Evolutionary conservation across 169 alveolate species (phyloP), one percentile per base, ranked within the genome.

Genomic region (Theileria equi): DNA sequence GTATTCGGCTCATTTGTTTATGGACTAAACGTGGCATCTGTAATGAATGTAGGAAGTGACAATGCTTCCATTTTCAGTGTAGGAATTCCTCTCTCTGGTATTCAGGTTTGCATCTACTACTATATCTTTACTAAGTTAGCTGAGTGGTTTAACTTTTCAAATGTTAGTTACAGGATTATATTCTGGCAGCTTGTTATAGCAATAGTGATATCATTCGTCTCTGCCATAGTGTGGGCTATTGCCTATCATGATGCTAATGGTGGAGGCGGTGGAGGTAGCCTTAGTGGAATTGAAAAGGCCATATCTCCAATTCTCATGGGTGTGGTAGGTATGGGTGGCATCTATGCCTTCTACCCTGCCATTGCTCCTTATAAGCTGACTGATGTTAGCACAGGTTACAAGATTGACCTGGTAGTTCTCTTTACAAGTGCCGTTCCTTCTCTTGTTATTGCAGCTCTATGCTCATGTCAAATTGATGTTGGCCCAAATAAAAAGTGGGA

Each of bases 401-500:
- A 35, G 29, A 59, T 59, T 59, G 69, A 53, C n/a, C 10, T 43
- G 0, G 13, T 35, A 10, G 26, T 21, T 41, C 21, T 59, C 67
- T 45, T 59, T 0, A 10, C 47, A 5, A 26, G 21, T 35, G 49
- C 62, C 21, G 1, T 59, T 19, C 69, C 69, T 26, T 25, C 53
- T 25, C 2, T 59, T 10, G 66, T 59, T 23, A 29, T 59, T 1
- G 32, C 69, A 25, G n/a, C n/a, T n/a, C n/a, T n/a, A n/a, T n/a
- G n/a, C n/a, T n/a, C n/a, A n/a, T n/a, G n/a, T n/a, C n/a, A n/a
- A n/a, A n/a, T n/a, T n/a, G n/a, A n/a, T n/a, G 69, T 29, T 0
- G 69, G 66, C 5, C 69, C 69, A 31, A 11, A 5, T 45, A 16
- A 0, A 23, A 59, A 59, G 8, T 59, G 69, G 69, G 58, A 48